phyloP scores from a whole-genome alignment of 257 asterid species.

The Pogostemon cablin region DNA sequence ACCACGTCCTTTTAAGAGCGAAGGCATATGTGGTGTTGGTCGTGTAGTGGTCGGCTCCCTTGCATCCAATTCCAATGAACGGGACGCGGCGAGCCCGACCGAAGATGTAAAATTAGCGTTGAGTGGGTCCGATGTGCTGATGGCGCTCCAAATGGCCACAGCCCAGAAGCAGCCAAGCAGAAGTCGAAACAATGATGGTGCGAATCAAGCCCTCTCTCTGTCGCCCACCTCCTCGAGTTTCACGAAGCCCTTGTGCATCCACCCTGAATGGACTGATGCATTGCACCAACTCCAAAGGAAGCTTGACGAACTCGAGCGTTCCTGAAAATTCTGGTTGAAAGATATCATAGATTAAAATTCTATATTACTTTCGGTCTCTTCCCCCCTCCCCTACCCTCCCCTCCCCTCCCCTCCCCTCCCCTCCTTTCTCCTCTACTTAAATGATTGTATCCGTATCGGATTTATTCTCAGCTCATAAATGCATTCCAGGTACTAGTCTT shows the following conservation, averaged over 20 bases:
- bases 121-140: conserved; percentile 59
- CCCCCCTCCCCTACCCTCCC: neutral
- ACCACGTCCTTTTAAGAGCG: conserved; percentile 15
- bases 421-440: too few species aligned
- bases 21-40: neutral
- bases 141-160: conserved; percentile 54
- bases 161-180: conserved; percentile 33
- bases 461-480: too few species aligned
- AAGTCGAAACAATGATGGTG: neutral
- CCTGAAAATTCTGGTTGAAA: neutral
- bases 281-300: conserved; percentile 52
- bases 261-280: conserved; percentile 52
- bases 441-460: too few species aligned
- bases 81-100: neutral
- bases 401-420: too few species aligned
- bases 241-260: conserved; percentile 39
- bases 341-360: neutral
- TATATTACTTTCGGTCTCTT: neutral
- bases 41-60: neutral
- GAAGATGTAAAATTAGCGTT: conserved; percentile 18
- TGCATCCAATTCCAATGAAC: neutral
- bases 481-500: too few species aligned
- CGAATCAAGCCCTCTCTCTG: neutral
- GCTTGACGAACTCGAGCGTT: conserved; percentile 40
- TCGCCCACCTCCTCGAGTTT: neutral